phyloP scores from a whole-genome alignment of 129 eudicot species.

The Centaurea solstitialis region DNA sequence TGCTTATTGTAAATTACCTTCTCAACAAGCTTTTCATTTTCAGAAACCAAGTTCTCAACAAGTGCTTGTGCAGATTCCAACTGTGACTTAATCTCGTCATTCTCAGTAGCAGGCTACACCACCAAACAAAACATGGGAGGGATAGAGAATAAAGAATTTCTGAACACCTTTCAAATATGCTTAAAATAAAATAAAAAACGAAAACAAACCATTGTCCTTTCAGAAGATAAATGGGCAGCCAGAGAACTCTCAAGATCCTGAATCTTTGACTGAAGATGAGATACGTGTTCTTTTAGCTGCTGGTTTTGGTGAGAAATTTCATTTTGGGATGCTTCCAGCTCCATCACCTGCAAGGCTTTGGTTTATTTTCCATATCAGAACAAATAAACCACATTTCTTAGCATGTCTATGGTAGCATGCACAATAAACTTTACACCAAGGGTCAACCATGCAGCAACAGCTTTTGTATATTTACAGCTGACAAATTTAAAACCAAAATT shows the following conservation, averaged over 20 bases:
- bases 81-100: slow-evolving; percentile 43
- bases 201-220: slow-evolving; percentile 33
- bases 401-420: slow-evolving; percentile 13
- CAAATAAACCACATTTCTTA: slow-evolving; percentile 23
- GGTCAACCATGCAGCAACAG: slow-evolving; percentile 3
- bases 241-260: slow-evolving; percentile 47
- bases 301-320: slow-evolving; percentile 54
- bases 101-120: slow-evolving; percentile 39
- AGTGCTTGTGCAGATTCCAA: slow-evolving; percentile 57
- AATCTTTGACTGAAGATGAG: slow-evolving; percentile 51
- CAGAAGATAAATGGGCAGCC: slow-evolving; percentile 39
- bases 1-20: slow-evolving; percentile 52
- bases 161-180: background rate
- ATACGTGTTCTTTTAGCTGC: slow-evolving; percentile 51
- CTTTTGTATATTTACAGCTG: background rate
- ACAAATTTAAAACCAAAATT: background rate
- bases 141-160: background rate
- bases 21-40: slow-evolving; percentile 67
- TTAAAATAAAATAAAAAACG: background rate
- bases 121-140: background rate
- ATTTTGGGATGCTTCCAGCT: slow-evolving; percentile 57
- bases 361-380: slow-evolving; percentile 60
- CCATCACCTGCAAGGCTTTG: slow-evolving; percentile 81
- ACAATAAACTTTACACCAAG: slow-evolving; percentile 3
- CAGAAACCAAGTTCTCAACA: slow-evolving; percentile 63